These are phyloP conservation scores for Saccharomycopsis hybrid DNA, from an alignment of 1,139 yeast genomes.

Conservation along the genomic window DNA sequence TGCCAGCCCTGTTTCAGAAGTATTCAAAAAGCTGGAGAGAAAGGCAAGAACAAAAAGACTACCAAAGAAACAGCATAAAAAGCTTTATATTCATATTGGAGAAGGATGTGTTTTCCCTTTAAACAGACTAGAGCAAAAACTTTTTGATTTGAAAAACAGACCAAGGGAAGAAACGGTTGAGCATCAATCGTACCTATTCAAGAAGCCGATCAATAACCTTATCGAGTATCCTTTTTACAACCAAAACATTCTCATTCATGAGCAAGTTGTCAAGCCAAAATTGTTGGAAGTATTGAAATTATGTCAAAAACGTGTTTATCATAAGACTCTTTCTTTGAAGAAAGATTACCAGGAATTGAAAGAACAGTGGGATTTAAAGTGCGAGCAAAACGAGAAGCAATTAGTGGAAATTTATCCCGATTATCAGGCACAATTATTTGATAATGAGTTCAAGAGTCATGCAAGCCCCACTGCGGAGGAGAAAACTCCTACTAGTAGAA, in stretches of 20 bases:
- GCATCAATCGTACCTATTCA: conserved; percentile 36
- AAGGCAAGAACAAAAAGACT: conserved; percentile 20
- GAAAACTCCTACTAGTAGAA: conserved; percentile 29
- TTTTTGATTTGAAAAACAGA: conserved; percentile 46
- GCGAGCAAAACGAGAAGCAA: conserved; percentile 51
- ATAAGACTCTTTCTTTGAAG: conserved; percentile 38
- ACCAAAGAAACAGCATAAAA: conserved; percentile 20
- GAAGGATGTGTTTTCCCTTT: conserved; percentile 47
- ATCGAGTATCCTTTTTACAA: conserved; percentile 39
- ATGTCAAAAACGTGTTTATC: conserved; percentile 28
- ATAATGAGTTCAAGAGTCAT: conserved; percentile 33
- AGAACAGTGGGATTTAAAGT: conserved; percentile 42
- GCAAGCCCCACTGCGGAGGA: conserved; percentile 18
- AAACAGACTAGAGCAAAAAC: conserved; percentile 42
- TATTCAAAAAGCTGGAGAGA: neutral
- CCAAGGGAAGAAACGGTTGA: conserved; percentile 33
- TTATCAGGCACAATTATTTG: conserved; percentile 33
- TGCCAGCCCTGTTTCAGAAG: neutral
- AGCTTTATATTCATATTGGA: conserved; percentile 19
- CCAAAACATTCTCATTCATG: conserved; percentile 37
- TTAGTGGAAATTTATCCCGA: conserved; percentile 43
- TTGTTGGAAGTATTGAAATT: conserved; percentile 31
- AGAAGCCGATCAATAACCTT: conserved; percentile 37
- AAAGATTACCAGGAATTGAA: conserved; percentile 40
- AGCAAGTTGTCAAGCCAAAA: conserved; percentile 36